Conservation (phyloP, 345 rosid species). For the Moricandia moricandioides region DNA sequence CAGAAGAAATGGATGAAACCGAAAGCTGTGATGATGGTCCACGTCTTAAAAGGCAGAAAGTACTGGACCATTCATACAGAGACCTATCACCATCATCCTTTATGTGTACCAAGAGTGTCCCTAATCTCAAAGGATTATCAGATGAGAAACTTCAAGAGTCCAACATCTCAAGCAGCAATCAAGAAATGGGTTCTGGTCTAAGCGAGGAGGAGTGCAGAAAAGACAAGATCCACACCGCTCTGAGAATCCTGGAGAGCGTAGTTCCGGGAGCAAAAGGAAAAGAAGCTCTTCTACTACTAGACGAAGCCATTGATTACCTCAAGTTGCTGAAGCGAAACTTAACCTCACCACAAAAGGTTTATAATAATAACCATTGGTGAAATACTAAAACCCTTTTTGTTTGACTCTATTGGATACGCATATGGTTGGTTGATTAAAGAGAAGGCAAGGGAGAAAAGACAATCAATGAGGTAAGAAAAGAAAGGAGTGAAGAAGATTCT, state of each 20-base stretch:
- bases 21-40: conserved; percentile 51
- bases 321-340: conserved; percentile 55
- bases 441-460: conserved; percentile 35
- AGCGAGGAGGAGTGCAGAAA: conserved; percentile 42
- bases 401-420: conserved; percentile 10
- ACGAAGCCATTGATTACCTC: conserved; percentile 69
- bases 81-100: conserved; percentile 33
- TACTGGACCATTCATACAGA: conserved; percentile 37
- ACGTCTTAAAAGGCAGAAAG: conserved; percentile 56
- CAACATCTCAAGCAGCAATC: conserved; percentile 42
- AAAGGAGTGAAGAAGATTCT: conserved; percentile 33
- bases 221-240: conserved; percentile 36
- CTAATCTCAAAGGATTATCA: conserved; percentile 26
- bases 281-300: conserved; percentile 57
- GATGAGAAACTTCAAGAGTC: conserved; percentile 42
- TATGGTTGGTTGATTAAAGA: conserved; percentile 36
- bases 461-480: conserved; percentile 19
- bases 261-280: conserved; percentile 63
- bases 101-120: conserved; percentile 39
- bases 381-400: background rate
- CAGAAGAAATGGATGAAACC: conserved; percentile 47
- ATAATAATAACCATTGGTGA: conserved; percentile 31
- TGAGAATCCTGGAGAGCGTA: conserved; percentile 56
- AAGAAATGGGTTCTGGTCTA: conserved; percentile 36
- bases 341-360: conserved; percentile 36